phyloP scores from a whole-genome alignment of 2,329 filamentous ascomycete species.

The Monosporascus sp. region DNA sequence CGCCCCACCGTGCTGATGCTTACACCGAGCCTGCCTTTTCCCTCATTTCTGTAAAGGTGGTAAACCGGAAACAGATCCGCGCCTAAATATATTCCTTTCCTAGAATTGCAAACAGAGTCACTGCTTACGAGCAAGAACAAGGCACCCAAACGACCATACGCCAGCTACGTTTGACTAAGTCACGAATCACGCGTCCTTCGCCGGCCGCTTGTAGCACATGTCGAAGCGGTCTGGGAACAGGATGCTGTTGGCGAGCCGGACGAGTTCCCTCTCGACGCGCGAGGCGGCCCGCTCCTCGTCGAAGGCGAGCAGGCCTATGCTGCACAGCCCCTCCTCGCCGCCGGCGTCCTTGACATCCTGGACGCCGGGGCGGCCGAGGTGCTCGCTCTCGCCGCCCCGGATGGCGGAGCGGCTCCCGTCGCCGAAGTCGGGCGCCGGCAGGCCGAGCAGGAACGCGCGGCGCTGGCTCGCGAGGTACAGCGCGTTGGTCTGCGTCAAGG shows the following conservation, averaged over 20 bases:
- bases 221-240: constrained; percentile 24
- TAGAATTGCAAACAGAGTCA: no score
- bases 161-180: no score
- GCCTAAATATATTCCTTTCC: no score
- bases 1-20: no score
- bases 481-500: constrained; percentile 70
- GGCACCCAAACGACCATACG: no score
- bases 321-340: constrained; percentile 30
- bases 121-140: no score
- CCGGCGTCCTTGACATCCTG: constrained; percentile 32
- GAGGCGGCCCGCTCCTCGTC: constrained; percentile 4
- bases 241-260: constrained; percentile 22
- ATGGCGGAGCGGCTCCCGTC: constrained; percentile 40
- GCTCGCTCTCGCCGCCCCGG: constrained; percentile 50
- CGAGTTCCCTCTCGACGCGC: constrained; percentile 12
- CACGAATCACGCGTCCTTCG: no score
- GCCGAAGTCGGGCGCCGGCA: constrained; percentile 64
- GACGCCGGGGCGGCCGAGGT: constrained; percentile 43
- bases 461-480: constrained; percentile 67
- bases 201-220: background rate
- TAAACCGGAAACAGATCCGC: no score
- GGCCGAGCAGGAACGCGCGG: constrained; percentile 61
- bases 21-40: no score
- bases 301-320: constrained; percentile 41
- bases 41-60: no score